These are phyloP conservation scores for Xerocomus spinulosus DNA, from an alignment of 768 basidiomycete species.

Conservation along the genomic window DNA sequence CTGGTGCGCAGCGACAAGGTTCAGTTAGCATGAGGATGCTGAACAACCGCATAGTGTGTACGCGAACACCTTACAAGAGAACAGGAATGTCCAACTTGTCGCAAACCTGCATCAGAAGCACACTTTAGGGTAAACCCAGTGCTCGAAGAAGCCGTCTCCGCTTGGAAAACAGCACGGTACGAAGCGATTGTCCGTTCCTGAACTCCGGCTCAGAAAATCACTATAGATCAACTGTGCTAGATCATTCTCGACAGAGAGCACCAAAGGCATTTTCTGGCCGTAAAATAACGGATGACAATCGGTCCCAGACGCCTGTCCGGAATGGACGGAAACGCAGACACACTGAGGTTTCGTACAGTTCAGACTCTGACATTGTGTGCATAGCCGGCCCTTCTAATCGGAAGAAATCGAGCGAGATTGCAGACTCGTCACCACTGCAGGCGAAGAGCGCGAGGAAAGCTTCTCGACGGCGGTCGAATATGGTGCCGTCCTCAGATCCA, in stretches of 20 bases:
- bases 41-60: constrained; percentile 54
- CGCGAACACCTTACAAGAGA: constrained; percentile 52
- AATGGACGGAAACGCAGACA: constrained; percentile 38
- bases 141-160: constrained; percentile 63
- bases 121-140: constrained; percentile 63
- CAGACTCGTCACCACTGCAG: constrained; percentile 20
- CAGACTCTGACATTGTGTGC: constrained; percentile 28
- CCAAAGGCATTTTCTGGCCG: constrained; percentile 5
- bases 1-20: constrained; percentile 41
- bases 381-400: constrained; percentile 29
- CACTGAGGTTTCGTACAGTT: constrained; percentile 10
- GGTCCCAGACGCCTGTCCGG: constrained; percentile 9
- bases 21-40: constrained; percentile 2
- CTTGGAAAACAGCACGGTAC: constrained; percentile 72
- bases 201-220: background rate
- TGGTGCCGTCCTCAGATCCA: constrained; percentile 30
- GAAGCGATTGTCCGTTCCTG: constrained; percentile 5
- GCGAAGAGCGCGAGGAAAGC: constrained; percentile 19
- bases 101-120: constrained; percentile 52
- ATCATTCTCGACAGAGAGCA: constrained; percentile 36
- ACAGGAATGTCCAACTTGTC: constrained; percentile 70
- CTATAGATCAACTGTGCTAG: constrained; percentile 41
- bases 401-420: constrained; percentile 21
- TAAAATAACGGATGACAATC: constrained; percentile 2
- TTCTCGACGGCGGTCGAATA: constrained; percentile 6